Evolutionary conservation across 2,329 filamentous ascomycete species (phyloP).

Genomic region (Calonectria crousiana): DNA sequence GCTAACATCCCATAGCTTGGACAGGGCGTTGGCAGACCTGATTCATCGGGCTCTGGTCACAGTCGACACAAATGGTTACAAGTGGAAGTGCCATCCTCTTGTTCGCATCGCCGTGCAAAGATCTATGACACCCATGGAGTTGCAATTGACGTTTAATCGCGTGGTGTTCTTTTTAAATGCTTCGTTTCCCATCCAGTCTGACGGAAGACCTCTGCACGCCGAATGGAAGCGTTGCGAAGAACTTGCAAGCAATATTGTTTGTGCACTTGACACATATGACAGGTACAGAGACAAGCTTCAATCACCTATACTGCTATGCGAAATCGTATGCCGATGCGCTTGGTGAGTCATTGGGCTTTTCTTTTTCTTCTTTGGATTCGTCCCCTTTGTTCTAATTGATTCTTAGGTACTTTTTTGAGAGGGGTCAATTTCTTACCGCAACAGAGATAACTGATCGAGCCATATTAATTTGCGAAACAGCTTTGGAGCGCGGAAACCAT

Average conservation of each 20-base stretch:
- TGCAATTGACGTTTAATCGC: neutral
- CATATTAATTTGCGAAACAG: neutral
- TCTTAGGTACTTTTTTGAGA: constrained; percentile 2
- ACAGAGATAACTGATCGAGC: neutral
- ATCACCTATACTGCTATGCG: neutral
- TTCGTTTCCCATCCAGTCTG: neutral
- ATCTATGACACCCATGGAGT: neutral
- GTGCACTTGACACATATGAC: neutral
- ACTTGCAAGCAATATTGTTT: neutral
- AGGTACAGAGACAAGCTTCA: neutral
- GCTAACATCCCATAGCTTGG: neutral
- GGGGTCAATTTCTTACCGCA: neutral
- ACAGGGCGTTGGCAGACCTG: neutral
- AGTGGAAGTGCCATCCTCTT: neutral
- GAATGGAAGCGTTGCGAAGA: neutral
- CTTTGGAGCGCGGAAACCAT: neutral
- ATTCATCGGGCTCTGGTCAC: neutral
- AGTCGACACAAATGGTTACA: neutral
- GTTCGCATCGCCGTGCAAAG: neutral
- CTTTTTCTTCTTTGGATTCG: neutral
- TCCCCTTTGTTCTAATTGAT: neutral
- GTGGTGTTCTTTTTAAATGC: neutral
- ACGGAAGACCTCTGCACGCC: neutral
- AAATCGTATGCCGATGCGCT: neutral
- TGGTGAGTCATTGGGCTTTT: neutral